Base-by-base conservation (phyloP, 768 basidiomycete genomes). In the Mycena filopes region DNA sequence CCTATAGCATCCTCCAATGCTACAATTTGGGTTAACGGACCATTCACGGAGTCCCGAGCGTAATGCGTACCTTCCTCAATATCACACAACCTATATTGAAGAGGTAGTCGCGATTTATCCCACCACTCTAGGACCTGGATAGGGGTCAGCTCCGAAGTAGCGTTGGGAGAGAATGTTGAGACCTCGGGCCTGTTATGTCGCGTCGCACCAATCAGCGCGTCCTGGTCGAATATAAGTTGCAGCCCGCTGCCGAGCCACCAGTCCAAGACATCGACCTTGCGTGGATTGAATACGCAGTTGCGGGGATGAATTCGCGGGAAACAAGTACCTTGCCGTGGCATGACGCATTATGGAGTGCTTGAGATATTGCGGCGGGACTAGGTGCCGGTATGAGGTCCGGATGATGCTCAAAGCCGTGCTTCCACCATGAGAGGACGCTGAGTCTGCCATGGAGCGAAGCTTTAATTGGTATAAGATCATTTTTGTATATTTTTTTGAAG, bases 61-160 rank as follows among this genome's bases (percentile, higher is more conserved):
- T 36, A 3, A 23, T 21, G 20, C 11, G 20, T 45, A 65, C 63
- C 63, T 80, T 95, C 94, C 73, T 96, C 94, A 53, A 96, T 89
- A 75, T 96, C 94, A 73, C 94, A 95, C 85, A 94, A 89, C 56
- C 95, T 86, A 77, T 94, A 96, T 71, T 92, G 91, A 61, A 95
- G 87, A 4, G 91, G 84, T 53, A 95, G 80, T 9, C 90, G 90
- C 43, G 87, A 90, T 71, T 85, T 86, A 66, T 92, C 86, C 95
- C 95, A 96, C 94, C 94, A 96, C 66, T 93, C 89, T 25, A 96
- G 79, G 31, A 94, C 91, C 65, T 66, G 41, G n/a, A 18, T 21
- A 20, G 5, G 15, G 7, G 47, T 60, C 4, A 61, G 55, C 4
- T 49, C 29, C 21, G 16, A 40, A 23, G 38, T n/a, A 6, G 21